Conservation (phyloP, 345 rosid genomes). For the Heritiera littoralis region DNA sequence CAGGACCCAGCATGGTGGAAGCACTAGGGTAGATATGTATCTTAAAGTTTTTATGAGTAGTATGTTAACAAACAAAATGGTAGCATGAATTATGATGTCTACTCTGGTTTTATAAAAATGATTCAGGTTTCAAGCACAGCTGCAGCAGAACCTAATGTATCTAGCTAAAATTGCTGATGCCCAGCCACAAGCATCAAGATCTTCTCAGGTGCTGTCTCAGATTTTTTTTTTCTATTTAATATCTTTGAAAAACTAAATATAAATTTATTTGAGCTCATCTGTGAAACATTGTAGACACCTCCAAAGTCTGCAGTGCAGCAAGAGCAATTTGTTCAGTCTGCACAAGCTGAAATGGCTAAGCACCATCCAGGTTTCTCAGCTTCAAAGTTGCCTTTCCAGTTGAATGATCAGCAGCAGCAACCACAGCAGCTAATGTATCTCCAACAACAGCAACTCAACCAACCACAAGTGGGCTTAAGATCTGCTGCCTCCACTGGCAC, state of each 20-base stretch:
- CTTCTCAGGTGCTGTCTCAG: conserved; percentile 29
- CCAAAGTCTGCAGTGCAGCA: conserved; percentile 28
- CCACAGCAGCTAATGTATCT: conserved; percentile 14
- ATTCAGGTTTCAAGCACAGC: conserved; percentile 41
- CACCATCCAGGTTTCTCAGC: conserved; percentile 23
- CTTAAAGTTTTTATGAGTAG: background rate
- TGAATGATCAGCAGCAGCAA: conserved; percentile 29
- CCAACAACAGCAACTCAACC: conserved; percentile 32
- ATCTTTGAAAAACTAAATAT: background rate
- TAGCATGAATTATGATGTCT: background rate
- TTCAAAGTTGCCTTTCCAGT: conserved; percentile 24
- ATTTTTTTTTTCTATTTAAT: background rate
- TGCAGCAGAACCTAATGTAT: conserved; percentile 43
- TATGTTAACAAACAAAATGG: background rate
- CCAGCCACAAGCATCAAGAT: conserved; percentile 31
- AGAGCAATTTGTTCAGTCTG: conserved; percentile 31
- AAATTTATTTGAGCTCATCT: background rate
- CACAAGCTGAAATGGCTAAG: conserved; percentile 33
- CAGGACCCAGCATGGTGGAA: background rate
- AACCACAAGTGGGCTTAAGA: conserved; percentile 30
- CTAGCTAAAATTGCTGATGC: conserved; percentile 46
- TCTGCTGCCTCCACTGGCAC: conserved; percentile 13
- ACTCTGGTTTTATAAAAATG: conserved; percentile 9
- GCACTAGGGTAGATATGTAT: conserved; percentile 3
- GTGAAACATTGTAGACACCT: conserved; percentile 18